phyloP scores from a whole-genome alignment of 2,329 filamentous ascomycete species.

The Fusarium sterilihyphosum region DNA sequence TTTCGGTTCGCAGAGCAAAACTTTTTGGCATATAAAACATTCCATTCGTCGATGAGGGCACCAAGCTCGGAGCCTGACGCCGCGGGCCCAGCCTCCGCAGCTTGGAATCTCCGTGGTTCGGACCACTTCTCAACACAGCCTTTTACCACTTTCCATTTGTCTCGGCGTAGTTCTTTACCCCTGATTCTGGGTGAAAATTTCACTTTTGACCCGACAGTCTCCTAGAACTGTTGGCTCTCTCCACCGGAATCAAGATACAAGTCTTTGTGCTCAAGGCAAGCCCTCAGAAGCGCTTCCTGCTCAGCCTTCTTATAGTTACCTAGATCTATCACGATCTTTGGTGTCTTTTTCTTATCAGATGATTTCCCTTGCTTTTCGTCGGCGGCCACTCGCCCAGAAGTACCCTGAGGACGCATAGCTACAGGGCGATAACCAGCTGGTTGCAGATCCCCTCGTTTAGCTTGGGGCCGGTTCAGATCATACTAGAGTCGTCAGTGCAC shows the following conservation, averaged over 20 bases:
- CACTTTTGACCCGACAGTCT: not conserved
- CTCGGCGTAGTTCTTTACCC: fast-evolving
- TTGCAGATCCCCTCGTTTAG: constrained; percentile 23
- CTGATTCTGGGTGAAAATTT: fast-evolving
- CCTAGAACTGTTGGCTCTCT: not conserved
- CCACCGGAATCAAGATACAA: not conserved
- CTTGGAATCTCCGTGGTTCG: fast-evolving
- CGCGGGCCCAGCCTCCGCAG: fast-evolving
- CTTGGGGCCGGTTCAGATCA: not conserved
- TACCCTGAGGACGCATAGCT: fast-evolving
- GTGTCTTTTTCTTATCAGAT: not conserved
- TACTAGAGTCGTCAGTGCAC: constrained; percentile 8
- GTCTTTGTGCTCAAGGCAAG: not conserved
- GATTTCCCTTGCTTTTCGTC: fast-evolving
- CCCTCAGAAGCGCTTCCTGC: not conserved
- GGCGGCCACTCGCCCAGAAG: fast-evolving
- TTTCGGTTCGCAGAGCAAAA: not conserved
- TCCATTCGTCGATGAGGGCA: not conserved
- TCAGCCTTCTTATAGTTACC: too few species aligned
- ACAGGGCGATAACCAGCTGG: not conserved
- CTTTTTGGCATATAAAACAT: fast-evolving
- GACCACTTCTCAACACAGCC: not conserved
- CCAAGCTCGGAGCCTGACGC: not conserved
- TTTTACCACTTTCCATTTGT: not conserved
- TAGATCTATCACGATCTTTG: not conserved